phyloP scores from a whole-genome alignment of 2,329 filamentous ascomycete species.

The Pyrenophora teres region DNA sequence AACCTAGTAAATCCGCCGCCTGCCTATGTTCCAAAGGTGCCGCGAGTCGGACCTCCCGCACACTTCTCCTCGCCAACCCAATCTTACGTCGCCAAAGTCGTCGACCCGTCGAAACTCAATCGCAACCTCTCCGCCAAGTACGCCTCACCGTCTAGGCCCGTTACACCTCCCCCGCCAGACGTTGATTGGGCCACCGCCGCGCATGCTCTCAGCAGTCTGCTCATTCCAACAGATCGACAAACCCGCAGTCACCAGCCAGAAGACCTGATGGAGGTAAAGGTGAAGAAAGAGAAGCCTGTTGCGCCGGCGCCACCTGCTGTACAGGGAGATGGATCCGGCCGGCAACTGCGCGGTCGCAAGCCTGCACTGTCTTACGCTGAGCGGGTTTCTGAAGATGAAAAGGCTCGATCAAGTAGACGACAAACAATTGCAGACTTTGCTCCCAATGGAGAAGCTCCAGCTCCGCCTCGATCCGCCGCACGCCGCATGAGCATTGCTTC shows the following conservation, averaged over 20 bases:
- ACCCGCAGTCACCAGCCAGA: constrained; percentile 77
- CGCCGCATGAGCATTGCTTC: constrained; percentile 54
- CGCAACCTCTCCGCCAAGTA: constrained; percentile 62
- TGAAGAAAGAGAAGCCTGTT: constrained; percentile 58
- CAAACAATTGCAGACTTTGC: constrained; percentile 50
- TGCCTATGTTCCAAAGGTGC: constrained; percentile 61
- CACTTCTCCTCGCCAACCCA: constrained; percentile 89
- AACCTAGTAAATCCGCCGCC: constrained; percentile 40
- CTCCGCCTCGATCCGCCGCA: constrained; percentile 30
- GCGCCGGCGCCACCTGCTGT: constrained; percentile 38
- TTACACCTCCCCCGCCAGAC: constrained; percentile 75
- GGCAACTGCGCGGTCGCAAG: constrained; percentile 75
- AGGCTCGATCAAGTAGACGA: constrained; percentile 37
- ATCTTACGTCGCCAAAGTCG: constrained; percentile 80
- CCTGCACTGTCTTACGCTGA: constrained; percentile 56
- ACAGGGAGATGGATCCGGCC: constrained; percentile 54
- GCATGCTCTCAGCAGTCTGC: constrained; percentile 77
- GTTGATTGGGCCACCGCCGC: constrained; percentile 86
- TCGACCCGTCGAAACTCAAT: constrained; percentile 68
- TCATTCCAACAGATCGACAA: constrained; percentile 77
- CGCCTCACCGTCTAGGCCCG: constrained; percentile 48
- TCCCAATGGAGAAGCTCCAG: constrained; percentile 26
- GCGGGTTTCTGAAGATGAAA: constrained; percentile 52
- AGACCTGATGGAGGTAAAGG: constrained; percentile 69
- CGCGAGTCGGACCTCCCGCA: constrained; percentile 62